These are phyloP conservation scores for Puccinia polysora DNA, from an alignment of 1,284 basidiomycete genomes.

Conservation along the genomic window DNA sequence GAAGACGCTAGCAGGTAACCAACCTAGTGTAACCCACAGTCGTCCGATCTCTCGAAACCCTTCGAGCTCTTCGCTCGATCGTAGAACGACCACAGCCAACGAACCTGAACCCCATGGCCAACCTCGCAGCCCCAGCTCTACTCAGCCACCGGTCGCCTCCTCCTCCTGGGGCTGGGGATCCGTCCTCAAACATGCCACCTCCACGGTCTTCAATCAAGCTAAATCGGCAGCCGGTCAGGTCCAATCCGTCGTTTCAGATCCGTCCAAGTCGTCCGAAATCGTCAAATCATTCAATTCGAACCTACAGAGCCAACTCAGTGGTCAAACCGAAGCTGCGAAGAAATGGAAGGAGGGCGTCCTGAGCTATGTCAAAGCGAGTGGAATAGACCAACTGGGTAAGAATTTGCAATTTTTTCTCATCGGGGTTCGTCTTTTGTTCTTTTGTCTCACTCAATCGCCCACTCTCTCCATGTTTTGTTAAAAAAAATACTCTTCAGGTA, in stretches of 20 bases:
- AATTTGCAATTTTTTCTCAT: not conserved
- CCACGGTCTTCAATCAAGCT: slow-evolving; percentile 35
- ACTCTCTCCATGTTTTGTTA: not conserved
- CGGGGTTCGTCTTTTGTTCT: not conserved
- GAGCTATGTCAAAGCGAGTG: slow-evolving; percentile 39
- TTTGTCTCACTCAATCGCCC: not conserved
- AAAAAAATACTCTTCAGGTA: slow-evolving; percentile 58
- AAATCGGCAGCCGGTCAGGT: slow-evolving; percentile 38
- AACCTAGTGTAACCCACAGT: slow-evolving; percentile 1
- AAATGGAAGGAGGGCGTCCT: slow-evolving; percentile 42
- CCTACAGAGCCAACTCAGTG: slow-evolving; percentile 20
- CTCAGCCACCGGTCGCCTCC: too few species aligned
- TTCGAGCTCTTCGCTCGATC: slow-evolving; percentile 22
- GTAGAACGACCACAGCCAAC: not conserved
- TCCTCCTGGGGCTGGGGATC: slow-evolving; percentile 41
- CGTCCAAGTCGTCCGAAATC: slow-evolving; percentile 33
- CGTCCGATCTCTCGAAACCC: slow-evolving; percentile 33
- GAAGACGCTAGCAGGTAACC: too few species aligned
- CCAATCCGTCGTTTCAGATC: slow-evolving; percentile 38
- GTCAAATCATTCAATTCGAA: slow-evolving; percentile 35
- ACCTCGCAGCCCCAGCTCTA: not conserved
- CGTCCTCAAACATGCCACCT: slow-evolving; percentile 39
- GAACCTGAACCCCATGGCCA: not conserved
- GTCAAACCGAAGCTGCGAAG: slow-evolving; percentile 26
- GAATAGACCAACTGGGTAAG: slow-evolving; percentile 38